phyloP scores from a whole-genome alignment of 1,139 yeast species.

The Meyerozyma elateridarum region DNA sequence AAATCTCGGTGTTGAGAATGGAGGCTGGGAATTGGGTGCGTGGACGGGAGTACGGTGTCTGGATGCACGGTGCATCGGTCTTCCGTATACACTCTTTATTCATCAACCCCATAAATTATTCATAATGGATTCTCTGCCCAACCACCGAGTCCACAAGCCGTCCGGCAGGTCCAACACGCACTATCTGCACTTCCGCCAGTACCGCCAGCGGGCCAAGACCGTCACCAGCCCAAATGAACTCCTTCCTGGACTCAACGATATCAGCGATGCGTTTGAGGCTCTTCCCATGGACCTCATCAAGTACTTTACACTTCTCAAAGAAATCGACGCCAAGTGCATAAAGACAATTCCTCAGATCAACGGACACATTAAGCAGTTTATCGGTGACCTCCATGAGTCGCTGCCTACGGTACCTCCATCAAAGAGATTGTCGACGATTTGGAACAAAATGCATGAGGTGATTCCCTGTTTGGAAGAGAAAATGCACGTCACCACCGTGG shows the following conservation, averaged over 20 bases:
- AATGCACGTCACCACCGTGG: constrained; percentile 94
- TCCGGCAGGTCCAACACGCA: constrained; percentile 1
- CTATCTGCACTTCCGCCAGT: constrained; percentile 27
- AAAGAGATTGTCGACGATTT: constrained; percentile 30
- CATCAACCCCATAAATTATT: too few relatives aligned
- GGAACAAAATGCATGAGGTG: constrained; percentile 55
- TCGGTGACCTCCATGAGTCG: constrained; percentile 35
- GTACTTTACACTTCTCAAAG: constrained; percentile 83
- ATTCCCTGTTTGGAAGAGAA: constrained; percentile 95
- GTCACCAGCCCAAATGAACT: constrained; percentile 41
- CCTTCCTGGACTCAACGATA: constrained; percentile 86
- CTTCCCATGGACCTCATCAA: constrained; percentile 79
- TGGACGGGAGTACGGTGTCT: too few relatives aligned
- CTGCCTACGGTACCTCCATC: too few relatives aligned
- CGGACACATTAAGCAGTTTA: constrained; percentile 51
- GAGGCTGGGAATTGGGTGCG: neutral
- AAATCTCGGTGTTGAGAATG: neutral
- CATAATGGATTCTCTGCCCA: too few relatives aligned
- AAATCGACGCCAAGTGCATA: constrained; percentile 92
- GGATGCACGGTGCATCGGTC: too few relatives aligned
- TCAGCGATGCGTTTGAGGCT: constrained; percentile 88
- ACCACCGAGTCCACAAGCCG: too few relatives aligned
- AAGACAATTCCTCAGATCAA: constrained; percentile 67
- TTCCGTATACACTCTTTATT: too few relatives aligned
- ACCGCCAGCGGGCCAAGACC: constrained; percentile 29